Percentiles rank a stretch among this genome's conserved stretches.
Conservation (phyloP, 345 rosid species). For the Eucalyptus paniculata region DNA sequence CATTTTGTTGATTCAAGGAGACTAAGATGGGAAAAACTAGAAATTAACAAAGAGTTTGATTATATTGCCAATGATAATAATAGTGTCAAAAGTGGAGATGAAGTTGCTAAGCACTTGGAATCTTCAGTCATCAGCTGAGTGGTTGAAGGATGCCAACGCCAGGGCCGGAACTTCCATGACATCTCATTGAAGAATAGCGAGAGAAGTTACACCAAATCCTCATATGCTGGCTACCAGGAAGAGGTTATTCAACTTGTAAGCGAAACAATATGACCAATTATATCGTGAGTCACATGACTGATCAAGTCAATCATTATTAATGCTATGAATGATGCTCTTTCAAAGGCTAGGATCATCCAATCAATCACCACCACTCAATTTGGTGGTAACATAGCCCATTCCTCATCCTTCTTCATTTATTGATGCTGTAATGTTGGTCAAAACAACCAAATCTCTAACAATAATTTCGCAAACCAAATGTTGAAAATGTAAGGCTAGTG, state of each 20-base stretch:
- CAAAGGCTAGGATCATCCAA: background rate
- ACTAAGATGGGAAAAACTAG: background rate
- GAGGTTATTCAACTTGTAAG: background rate
- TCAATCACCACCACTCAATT: background rate
- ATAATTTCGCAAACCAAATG: background rate
- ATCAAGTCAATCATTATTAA: background rate
- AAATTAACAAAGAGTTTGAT: background rate
- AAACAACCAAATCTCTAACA: background rate
- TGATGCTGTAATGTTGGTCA: background rate
- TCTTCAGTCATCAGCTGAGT: background rate
- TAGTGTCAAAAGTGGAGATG: background rate
- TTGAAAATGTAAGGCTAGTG: background rate
- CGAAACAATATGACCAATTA: background rate
- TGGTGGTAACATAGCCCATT: background rate
- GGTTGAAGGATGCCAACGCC: background rate
- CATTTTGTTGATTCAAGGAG: background rate
- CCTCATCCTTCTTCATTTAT: background rate
- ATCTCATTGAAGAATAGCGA: background rate
- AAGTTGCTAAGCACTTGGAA: background rate
- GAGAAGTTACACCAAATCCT: background rate
- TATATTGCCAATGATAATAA: background rate
- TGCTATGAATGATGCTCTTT: background rate
- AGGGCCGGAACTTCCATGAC: background rate
- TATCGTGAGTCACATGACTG: background rate
- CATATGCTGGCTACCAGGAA: background rate